These are phyloP conservation scores for Camptophora hylomeconis DNA, from an alignment of 2,329 filamentous ascomycete genomes.

Conservation along the genomic window DNA sequence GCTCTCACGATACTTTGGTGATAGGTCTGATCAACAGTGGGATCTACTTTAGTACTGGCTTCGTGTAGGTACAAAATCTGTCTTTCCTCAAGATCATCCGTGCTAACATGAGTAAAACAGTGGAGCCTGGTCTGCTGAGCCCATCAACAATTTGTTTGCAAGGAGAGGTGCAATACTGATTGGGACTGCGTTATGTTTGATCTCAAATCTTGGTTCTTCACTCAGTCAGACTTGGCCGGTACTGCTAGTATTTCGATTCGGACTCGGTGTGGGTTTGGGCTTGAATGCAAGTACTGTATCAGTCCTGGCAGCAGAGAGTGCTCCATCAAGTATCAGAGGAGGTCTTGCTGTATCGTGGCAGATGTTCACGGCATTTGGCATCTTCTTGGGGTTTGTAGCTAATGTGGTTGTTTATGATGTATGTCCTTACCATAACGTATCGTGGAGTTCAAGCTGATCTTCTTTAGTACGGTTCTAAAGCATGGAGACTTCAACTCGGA, in stretches of 20 bases:
- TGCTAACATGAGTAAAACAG: constrained; percentile 18
- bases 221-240: constrained; percentile 46
- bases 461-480: constrained; percentile 31
- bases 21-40: constrained; percentile 52
- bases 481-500: constrained; percentile 52
- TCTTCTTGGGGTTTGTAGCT: constrained; percentile 53
- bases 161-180: constrained; percentile 57
- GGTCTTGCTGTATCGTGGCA: constrained; percentile 42
- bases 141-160: constrained; percentile 57
- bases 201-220: constrained; percentile 37
- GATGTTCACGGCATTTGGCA: constrained; percentile 41
- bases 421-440: too few relatives aligned
- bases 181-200: constrained; percentile 44
- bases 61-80: constrained; percentile 29
- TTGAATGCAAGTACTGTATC: constrained; percentile 33
- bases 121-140: constrained; percentile 56
- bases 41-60: constrained; percentile 39
- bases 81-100: constrained; percentile 12
- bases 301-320: constrained; percentile 35
- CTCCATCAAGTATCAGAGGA: constrained; percentile 36
- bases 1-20: constrained; percentile 39
- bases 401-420: constrained; percentile 51
- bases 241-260: constrained; percentile 40
- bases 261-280: constrained; percentile 23
- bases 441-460: constrained; percentile 35